Base-by-base conservation (phyloP, 768 basidiomycete species). In the Hydnomerulius pinastri region DNA sequence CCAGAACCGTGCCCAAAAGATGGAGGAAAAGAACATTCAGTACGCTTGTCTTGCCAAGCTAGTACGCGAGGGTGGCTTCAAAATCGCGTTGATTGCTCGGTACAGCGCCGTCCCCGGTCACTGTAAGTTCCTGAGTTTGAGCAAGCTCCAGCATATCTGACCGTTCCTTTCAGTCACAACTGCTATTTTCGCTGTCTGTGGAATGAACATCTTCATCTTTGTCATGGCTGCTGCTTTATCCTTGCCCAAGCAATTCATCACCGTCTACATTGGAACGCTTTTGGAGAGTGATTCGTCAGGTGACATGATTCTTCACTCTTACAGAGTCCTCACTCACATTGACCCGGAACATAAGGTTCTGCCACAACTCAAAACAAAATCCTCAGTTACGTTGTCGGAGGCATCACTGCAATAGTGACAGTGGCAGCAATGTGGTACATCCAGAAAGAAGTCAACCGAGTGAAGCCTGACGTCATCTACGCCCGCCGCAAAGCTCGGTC, bases 221-320 rank as follows among this genome's bases (percentile, higher is more conserved):
- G 73, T 81, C 43, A 53, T 90, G 6, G 92, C 94, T 20, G 87
- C 92, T 4, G 70, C 93, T 57, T 72, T 94, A 15, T 90, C 91
- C 17, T 69, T 92, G 63, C 93, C 93, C 6, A 95, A 95, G 63
- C 93, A 97, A 66, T 86, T 97, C 59, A 80, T 92, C 57, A 90
- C 88, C 7, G 94, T 97, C 11, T 97, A 97, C 62, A 78, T 95
- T 13, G 93, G 93, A 29, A 91, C 90, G 25, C 74, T 89, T 24
- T 66, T 91, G n/a, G 81, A 87, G 55, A 71, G 21, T 20, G 20
- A 79, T 20, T 73, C 77, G 4, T 67, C 58, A 6, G 70, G 66
- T 63, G 41, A 27, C 54, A 56, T 6, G 17, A 20, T 12, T 45
- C 20, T 36, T 20, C 4, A 17, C 21, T 20, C 43, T 27, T 13